Conservation (phyloP, 2,329 filamentous ascomycete genomes). For the Eutypella sp. region DNA sequence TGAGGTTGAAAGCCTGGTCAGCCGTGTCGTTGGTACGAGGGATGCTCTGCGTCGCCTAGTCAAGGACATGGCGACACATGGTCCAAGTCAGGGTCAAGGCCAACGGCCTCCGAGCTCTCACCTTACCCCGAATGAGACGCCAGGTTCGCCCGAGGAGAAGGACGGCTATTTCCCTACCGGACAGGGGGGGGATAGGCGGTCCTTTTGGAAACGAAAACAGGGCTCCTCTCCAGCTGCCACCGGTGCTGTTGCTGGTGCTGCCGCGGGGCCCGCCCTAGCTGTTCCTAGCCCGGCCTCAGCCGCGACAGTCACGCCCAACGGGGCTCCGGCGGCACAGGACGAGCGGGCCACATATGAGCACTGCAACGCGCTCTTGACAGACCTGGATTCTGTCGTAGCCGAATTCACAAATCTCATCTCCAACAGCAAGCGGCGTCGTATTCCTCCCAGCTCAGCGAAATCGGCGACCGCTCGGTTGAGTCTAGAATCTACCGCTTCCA, state of each 20-base stretch:
- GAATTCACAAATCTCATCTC: conserved; percentile 76
- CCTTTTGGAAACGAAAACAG: conserved; percentile 91
- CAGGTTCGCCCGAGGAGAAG: conserved; percentile 40
- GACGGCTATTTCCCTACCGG: conserved; percentile 50
- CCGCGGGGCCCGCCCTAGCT: conserved; percentile 34
- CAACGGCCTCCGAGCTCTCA: conserved; percentile 31
- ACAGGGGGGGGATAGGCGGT: conserved; percentile 52
- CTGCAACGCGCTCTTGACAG: conserved; percentile 74
- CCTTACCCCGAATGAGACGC: conserved; percentile 34
- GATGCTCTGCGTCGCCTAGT: conserved; percentile 84
- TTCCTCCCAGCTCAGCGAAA: conserved; percentile 42
- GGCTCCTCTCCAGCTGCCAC: conserved; percentile 47
- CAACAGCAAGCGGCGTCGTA: conserved; percentile 73
- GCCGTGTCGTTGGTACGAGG: conserved; percentile 78
- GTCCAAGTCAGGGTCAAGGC: conserved; percentile 46
- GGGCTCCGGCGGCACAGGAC: conserved; percentile 37
- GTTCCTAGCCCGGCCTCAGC: conserved; percentile 37
- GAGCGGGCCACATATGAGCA: conserved; percentile 73
- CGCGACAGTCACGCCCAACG: conserved; percentile 27
- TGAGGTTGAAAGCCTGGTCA: conserved; percentile 78
- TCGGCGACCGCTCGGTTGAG: conserved; percentile 55
- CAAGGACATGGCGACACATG: conserved; percentile 69
- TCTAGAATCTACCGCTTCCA: conserved; percentile 71
- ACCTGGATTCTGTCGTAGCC: conserved; percentile 76
- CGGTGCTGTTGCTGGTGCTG: too few species aligned